Evolutionary conservation across 371 early-diverging fungal genomes (phyloP).

Genomic region (Mucor circinelloides): DNA sequence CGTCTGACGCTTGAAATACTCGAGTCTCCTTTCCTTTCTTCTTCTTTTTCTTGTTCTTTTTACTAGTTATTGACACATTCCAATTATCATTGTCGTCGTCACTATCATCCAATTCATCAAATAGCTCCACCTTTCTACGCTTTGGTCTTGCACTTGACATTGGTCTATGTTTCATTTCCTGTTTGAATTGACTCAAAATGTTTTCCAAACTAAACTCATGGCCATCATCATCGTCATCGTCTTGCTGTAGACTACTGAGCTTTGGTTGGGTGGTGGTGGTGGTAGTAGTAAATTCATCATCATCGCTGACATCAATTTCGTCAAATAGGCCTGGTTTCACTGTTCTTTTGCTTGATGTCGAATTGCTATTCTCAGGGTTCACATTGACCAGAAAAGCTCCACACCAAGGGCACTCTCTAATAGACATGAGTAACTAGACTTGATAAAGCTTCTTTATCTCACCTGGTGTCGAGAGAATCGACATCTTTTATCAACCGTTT

Average conservation of each 20-base stretch:
- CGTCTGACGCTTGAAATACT: background rate
- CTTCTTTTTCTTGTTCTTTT: background rate
- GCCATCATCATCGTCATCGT: no score
- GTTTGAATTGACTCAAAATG: background rate
- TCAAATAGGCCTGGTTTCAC: background rate
- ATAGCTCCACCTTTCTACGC: background rate
- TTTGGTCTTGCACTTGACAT: background rate
- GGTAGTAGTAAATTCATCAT: no score
- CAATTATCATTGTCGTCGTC: background rate
- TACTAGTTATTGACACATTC: background rate
- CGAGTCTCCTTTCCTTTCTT: background rate
- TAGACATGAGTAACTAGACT: background rate
- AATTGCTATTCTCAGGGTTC: background rate
- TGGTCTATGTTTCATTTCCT: background rate
- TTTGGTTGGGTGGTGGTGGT: no score
- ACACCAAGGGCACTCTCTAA: background rate
- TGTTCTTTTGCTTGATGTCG: background rate
- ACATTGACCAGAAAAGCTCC: background rate
- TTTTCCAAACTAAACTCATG: background rate
- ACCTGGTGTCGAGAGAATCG: background rate
- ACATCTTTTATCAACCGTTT: background rate
- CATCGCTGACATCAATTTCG: background rate
- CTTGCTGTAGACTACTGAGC: no score
- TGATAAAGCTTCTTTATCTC: background rate
- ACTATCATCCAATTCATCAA: background rate